These are phyloP conservation scores for Thamnidium elegans DNA, from an alignment of 192 early-diverging fungal species.

Conservation along the genomic window DNA sequence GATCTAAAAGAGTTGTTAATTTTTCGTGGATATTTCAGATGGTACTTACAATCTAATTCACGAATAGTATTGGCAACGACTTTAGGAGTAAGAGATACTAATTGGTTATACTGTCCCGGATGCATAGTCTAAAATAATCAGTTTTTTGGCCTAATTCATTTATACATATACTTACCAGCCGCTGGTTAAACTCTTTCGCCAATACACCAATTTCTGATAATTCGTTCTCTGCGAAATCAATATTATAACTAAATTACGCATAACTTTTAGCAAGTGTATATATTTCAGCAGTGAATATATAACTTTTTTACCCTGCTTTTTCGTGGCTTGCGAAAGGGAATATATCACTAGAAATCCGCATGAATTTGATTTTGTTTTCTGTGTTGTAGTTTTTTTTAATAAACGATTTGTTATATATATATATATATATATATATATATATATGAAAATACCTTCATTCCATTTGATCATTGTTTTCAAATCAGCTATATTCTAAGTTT, in stretches of 20 bases:
- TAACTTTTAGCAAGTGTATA: neutral
- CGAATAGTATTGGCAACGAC: constrained; percentile 38
- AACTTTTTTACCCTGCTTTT: constrained; percentile 31
- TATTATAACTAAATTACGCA: constrained; percentile 17
- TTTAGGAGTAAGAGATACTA: constrained; percentile 34
- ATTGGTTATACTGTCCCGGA: constrained; percentile 50
- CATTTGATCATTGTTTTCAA: constrained; percentile 40
- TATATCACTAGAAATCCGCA: constrained; percentile 47
- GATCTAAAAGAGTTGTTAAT: constrained; percentile 18
- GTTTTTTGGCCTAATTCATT: too few species aligned
- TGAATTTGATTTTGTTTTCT: constrained; percentile 44
- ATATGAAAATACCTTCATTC: constrained; percentile 32
- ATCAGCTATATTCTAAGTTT: constrained; percentile 33
- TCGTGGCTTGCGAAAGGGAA: constrained; percentile 50
- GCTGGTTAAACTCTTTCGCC: constrained; percentile 41
- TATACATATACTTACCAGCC: constrained; percentile 25
- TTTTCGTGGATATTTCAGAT: neutral
- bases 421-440: too few species aligned
- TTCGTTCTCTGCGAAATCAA: constrained; percentile 39
- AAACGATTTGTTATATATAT: neutral
- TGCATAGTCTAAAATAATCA: constrained; percentile 37
- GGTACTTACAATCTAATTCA: constrained; percentile 33
- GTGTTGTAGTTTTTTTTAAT: neutral
- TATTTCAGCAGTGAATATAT: too few species aligned
- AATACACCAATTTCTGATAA: constrained; percentile 34